These are phyloP conservation scores for Calonectria leucothoes DNA, from an alignment of 2,329 filamentous ascomycete genomes.

Conservation along the genomic window DNA sequence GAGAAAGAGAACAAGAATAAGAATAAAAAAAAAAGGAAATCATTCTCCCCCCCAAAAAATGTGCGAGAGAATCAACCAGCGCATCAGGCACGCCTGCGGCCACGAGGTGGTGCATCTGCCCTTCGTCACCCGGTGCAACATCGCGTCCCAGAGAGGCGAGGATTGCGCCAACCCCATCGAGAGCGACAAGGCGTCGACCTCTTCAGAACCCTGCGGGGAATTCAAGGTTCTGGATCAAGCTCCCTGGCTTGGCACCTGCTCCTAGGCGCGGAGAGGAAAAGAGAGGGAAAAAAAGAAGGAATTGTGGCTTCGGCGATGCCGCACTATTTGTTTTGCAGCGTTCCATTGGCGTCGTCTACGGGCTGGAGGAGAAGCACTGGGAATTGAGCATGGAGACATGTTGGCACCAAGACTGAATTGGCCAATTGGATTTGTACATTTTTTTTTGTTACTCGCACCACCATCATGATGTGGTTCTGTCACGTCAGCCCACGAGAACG, in stretches of 20 bases:
- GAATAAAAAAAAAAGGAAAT: background rate
- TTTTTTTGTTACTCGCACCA: background rate
- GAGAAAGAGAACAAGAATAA: too few relatives aligned
- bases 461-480: background rate
- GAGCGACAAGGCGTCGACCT: background rate
- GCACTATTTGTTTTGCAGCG: background rate
- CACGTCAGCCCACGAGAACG: background rate
- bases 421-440: background rate
- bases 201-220: background rate
- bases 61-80: background rate
- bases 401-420: background rate
- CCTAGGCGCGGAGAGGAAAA: background rate
- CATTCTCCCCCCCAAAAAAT: background rate
- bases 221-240: background rate
- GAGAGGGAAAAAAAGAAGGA: too few relatives aligned
- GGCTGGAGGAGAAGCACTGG: background rate
- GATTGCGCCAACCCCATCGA: background rate
- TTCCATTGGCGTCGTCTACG: background rate
- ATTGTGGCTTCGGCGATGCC: background rate
- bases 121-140: background rate
- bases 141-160: background rate
- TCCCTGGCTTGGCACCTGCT: background rate
- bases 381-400: too few relatives aligned
- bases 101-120: constrained; percentile 6
- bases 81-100: constrained; percentile 1